phyloP scores from a whole-genome alignment of 495 filamentous ascomycete species.

The Xylona heveae region DNA sequence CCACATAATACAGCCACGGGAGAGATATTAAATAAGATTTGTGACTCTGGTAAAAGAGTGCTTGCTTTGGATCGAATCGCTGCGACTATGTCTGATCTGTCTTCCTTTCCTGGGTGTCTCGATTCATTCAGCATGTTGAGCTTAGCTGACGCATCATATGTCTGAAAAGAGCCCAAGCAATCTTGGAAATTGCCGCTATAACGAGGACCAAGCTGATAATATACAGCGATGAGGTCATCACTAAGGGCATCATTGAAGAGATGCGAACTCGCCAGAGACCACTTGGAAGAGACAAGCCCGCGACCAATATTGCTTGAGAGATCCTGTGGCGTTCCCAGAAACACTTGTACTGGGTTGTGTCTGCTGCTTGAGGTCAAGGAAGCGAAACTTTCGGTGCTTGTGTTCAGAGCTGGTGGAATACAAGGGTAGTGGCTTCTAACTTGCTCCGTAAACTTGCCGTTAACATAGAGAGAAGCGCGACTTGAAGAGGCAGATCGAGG shows the following conservation, averaged over 20 bases:
- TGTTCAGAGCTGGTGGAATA: slow-evolving; percentile 35
- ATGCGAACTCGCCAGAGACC: slow-evolving; percentile 78
- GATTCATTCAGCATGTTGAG: slow-evolving; percentile 81
- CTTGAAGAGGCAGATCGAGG: slow-evolving; percentile 54
- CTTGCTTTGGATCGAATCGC: slow-evolving; percentile 73
- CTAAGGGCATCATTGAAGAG: slow-evolving; percentile 73
- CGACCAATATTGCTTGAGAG: slow-evolving; percentile 62
- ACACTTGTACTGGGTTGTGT: slow-evolving; percentile 60
- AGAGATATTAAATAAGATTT: slow-evolving; percentile 69
- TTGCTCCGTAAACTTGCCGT: slow-evolving; percentile 87
- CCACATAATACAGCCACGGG: slow-evolving; percentile 58
- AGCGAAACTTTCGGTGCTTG: slow-evolving; percentile 35
- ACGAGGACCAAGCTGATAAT: slow-evolving; percentile 69
- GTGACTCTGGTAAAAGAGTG: slow-evolving; percentile 54
- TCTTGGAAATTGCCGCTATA: slow-evolving; percentile 96
- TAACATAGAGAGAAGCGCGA: slow-evolving; percentile 72
- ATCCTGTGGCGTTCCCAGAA: slow-evolving; percentile 82
- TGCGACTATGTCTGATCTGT: slow-evolving; percentile 74
- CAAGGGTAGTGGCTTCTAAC: slow-evolving; percentile 72
- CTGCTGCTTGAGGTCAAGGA: slow-evolving; percentile 34
- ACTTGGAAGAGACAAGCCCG: slow-evolving; percentile 52
- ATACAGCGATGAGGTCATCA: slow-evolving; percentile 80
- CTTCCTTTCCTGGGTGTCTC: slow-evolving; percentile 76
- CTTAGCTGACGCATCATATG: slow-evolving; percentile 83
- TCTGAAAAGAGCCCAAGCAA: slow-evolving; percentile 87